Percentiles rank a stretch among this genome's conserved stretches.
Conservation (phyloP, 2,329 filamentous ascomycete species). For the Trichoderma harzianum region DNA sequence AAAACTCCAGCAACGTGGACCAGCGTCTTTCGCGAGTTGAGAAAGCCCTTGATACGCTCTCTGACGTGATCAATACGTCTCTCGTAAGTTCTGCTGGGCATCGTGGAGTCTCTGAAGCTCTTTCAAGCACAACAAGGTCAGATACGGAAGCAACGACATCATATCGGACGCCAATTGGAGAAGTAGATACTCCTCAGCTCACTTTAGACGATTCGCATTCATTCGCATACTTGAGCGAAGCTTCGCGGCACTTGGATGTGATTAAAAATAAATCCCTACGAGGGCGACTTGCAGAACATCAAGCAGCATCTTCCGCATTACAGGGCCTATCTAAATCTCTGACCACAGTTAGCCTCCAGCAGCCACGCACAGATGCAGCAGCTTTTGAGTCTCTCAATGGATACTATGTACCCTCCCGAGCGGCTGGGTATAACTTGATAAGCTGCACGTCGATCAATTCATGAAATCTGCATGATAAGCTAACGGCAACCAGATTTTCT, state of each 20-base stretch:
- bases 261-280: neutral
- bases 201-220: neutral
- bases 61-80: neutral
- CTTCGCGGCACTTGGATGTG: neutral
- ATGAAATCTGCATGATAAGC: neutral
- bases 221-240: neutral
- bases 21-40: neutral
- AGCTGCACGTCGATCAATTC: neutral
- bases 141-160: neutral
- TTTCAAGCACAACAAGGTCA: neutral
- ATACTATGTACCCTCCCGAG: neutral
- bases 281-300: neutral
- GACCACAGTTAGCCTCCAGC: neutral
- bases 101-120: neutral
- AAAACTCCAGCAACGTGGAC: neutral
- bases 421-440: neutral
- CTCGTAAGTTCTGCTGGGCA: neutral
- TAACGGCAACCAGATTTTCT: neutral
- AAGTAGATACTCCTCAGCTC: neutral
- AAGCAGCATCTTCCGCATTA: neutral
- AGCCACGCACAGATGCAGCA: neutral
- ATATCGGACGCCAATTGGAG: neutral
- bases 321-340: neutral
- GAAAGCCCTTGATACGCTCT: neutral
- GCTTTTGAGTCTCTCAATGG: neutral